phyloP scores from a whole-genome alignment of 345 rosid species.

The Aurinia saxatilis region DNA sequence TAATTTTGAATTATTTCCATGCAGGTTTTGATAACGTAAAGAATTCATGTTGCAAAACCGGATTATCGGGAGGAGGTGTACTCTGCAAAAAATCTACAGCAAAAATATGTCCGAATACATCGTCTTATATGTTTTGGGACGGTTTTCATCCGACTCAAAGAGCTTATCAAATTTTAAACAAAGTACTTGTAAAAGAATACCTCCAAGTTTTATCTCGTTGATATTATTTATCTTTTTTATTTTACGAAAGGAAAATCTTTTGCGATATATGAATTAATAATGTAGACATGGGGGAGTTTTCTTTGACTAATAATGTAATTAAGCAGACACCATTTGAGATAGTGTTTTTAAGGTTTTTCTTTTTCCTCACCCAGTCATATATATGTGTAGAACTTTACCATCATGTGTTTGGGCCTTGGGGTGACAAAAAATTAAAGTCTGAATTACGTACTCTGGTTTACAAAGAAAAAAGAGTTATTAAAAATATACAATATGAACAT shows the following conservation, averaged over 20 bases:
- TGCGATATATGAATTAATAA: constrained; percentile 6
- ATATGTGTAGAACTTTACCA: too few relatives aligned
- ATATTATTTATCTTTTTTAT: not conserved
- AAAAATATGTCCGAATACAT: constrained; percentile 10
- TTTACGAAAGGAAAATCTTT: not conserved
- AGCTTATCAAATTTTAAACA: constrained; percentile 1
- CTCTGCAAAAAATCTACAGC: constrained; percentile 1
- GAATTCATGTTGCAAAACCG: constrained; percentile 10
- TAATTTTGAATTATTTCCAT: not conserved
- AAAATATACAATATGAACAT: too few relatives aligned
- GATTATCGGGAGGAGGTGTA: not conserved
- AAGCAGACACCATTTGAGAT: constrained; percentile 8
- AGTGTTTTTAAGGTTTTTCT: not conserved
- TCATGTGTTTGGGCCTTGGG: too few relatives aligned
- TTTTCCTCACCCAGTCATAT: not conserved
- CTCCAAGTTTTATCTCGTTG: not conserved
- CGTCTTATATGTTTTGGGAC: constrained; percentile 13
- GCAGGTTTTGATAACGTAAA: constrained; percentile 10
- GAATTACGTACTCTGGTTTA: too few relatives aligned
- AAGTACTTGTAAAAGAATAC: not conserved
- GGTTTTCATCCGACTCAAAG: constrained; percentile 7
- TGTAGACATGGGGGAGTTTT: not conserved
- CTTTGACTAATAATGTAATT: constrained; percentile 3
- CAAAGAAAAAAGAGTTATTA: too few relatives aligned
- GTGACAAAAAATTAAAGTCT: too few relatives aligned